Conservation (phyloP, 768 basidiomycete genomes). For the Mycena vitilis region DNA sequence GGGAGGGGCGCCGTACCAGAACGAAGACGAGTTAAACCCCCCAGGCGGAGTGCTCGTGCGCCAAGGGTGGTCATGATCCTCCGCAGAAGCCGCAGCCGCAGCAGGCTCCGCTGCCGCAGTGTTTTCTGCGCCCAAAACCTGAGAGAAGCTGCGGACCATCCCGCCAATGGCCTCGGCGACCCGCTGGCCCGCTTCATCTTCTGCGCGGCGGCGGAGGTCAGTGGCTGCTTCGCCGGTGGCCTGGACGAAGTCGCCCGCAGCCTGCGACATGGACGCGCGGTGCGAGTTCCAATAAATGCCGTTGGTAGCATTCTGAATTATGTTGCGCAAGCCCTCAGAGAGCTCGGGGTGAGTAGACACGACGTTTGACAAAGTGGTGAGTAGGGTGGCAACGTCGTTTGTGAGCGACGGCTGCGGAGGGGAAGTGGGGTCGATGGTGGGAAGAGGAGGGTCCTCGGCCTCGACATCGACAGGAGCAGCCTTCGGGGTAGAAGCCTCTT, state of each 20-base stretch:
- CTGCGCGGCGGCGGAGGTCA: conserved; percentile 59
- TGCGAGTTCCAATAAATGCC: conserved; percentile 80
- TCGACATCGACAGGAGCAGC: conserved; percentile 6
- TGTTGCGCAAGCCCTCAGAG: conserved; percentile 72
- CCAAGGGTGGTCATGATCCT: conserved; percentile 13
- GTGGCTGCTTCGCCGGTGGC: conserved; percentile 57
- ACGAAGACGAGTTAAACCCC: conserved; percentile 32
- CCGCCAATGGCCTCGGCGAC: conserved; percentile 73
- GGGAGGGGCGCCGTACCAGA: conserved; percentile 33
- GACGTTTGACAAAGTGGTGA: conserved; percentile 66
- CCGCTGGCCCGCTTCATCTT: conserved; percentile 73
- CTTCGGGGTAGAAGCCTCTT: conserved; percentile 1
- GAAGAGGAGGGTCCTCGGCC: conserved; percentile 62
- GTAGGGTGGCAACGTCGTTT: conserved; percentile 71
- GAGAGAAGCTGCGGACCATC: conserved; percentile 66
- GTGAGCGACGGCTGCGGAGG: conserved; percentile 61
- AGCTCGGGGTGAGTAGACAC: conserved; percentile 78
- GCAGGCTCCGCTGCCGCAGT: conserved; percentile 16
- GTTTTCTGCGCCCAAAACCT: conserved; percentile 37
- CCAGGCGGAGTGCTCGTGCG: conserved; percentile 33
- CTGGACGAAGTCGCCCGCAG: conserved; percentile 65
- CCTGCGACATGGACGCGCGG: conserved; percentile 67
- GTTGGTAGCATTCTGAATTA: conserved; percentile 68
- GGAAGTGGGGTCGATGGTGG: conserved; percentile 52
- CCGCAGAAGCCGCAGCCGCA: not conserved